Conservation (phyloP, 2,329 filamentous ascomycete genomes). For the Coleophoma eucalyptorum region DNA sequence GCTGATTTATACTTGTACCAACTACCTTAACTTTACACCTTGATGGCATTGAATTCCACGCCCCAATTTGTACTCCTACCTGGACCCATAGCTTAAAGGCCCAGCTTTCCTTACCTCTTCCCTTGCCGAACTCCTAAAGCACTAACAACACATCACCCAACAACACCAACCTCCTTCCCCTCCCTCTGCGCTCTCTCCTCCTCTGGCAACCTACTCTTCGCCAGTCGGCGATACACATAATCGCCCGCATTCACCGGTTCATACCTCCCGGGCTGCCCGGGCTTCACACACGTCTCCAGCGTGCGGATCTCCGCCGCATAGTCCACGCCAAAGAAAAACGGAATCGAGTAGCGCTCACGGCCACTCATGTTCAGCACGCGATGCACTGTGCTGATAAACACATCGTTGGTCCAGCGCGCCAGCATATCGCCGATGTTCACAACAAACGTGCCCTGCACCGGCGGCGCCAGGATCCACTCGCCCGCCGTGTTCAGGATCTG, state of each 20-base stretch:
- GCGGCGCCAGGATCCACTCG: slow-evolving; percentile 31
- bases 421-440: slow-evolving; percentile 3
- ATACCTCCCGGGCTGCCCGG: slow-evolving; percentile 2
- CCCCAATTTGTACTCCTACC: no score
- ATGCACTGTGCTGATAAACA: slow-evolving; percentile 10
- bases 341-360: slow-evolving; percentile 7
- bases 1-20: no score
- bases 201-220: slow-evolving; percentile 4
- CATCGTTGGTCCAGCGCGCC: slow-evolving; percentile 4
- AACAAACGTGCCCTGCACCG: neutral
- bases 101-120: no score
- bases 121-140: no score
- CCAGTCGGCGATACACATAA: slow-evolving; percentile 6
- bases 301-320: slow-evolving; percentile 2
- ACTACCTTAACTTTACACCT: no score
- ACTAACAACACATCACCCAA: no score
- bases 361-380: slow-evolving; percentile 6
- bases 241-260: slow-evolving; percentile 3
- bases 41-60: no score
- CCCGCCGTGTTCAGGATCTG: slow-evolving; percentile 37
- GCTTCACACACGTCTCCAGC: slow-evolving; percentile 3
- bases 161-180: neutral
- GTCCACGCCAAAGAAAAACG: slow-evolving; percentile 6
- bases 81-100: no score
- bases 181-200: neutral